phyloP scores from a whole-genome alignment of 148 eudicot species.

The Cornus controversa region DNA sequence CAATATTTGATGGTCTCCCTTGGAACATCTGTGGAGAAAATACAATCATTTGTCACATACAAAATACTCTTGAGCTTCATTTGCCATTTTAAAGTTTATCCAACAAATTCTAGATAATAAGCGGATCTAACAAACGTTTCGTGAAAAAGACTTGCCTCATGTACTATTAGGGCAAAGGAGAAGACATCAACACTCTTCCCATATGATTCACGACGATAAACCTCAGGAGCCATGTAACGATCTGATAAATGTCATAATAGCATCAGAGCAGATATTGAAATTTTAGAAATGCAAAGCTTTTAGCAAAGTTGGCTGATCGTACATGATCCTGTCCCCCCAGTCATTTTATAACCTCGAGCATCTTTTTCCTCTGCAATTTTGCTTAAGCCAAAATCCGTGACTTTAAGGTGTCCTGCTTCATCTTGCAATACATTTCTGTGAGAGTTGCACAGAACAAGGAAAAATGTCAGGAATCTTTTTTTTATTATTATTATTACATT shows the following conservation, averaged over 20 bases:
- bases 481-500: not conserved
- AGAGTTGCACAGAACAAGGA: not conserved
- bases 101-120: not conserved
- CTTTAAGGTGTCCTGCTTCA: conserved; percentile 47
- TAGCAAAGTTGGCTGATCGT: conserved; percentile 8
- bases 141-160: conserved; percentile 24
- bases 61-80: not conserved
- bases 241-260: conserved; percentile 20
- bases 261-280: not conserved
- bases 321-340: conserved; percentile 54
- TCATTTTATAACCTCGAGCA: conserved; percentile 41
- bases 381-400: conserved; percentile 46
- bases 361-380: conserved; percentile 40
- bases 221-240: conserved; percentile 52
- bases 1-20: conserved; percentile 44
- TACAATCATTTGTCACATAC: not conserved
- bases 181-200: conserved; percentile 50
- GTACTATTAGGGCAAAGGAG: conserved; percentile 39
- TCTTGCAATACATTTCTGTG: conserved; percentile 42
- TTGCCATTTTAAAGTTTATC: not conserved
- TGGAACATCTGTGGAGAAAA: conserved; percentile 36
- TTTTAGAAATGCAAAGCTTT: not conserved
- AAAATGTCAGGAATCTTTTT: not conserved
- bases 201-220: conserved; percentile 43
- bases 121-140: not conserved